Percentiles rank a stretch among this genome's conserved stretches.
These are phyloP conservation scores for Acarospora socialis DNA, from an alignment of 2,329 filamentous ascomycete genomes.

Conservation along the genomic window DNA sequence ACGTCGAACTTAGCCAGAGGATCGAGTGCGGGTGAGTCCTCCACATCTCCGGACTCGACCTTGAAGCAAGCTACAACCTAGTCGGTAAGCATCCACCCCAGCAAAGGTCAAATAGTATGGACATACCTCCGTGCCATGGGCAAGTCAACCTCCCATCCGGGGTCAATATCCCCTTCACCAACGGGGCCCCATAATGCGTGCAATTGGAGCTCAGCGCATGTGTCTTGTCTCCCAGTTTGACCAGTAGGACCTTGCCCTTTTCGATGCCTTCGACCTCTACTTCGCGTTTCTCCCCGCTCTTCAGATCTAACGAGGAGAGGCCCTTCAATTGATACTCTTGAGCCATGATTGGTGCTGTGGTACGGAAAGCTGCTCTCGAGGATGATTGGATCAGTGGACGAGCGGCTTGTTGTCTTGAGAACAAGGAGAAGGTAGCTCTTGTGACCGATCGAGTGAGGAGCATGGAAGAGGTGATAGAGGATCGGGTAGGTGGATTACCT, in stretches of 20 bases:
- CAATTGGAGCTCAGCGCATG: constrained; percentile 75
- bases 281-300: constrained; percentile 72
- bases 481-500: no score
- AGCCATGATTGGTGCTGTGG: constrained; percentile 20
- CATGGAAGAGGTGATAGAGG: no score
- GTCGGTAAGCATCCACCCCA: constrained; percentile 9
- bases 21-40: constrained; percentile 85
- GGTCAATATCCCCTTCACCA: constrained; percentile 74
- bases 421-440: no score
- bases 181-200: constrained; percentile 79
- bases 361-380: constrained; percentile 6
- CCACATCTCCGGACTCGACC: constrained; percentile 75
- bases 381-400: background rate
- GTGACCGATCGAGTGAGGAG: background rate
- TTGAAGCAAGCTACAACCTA: constrained; percentile 68
- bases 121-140: constrained; percentile 84
- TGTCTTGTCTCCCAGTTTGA: constrained; percentile 61
- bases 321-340: constrained; percentile 50
- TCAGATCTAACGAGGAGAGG: constrained; percentile 57
- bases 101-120: background rate
- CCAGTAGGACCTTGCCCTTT: constrained; percentile 69
- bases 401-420: no score
- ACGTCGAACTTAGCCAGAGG: constrained; percentile 72
- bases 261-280: constrained; percentile 82
- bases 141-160: constrained; percentile 74